phyloP scores from a whole-genome alignment of 139 green algal genomes.

The Tetraselmis chui region DNA sequence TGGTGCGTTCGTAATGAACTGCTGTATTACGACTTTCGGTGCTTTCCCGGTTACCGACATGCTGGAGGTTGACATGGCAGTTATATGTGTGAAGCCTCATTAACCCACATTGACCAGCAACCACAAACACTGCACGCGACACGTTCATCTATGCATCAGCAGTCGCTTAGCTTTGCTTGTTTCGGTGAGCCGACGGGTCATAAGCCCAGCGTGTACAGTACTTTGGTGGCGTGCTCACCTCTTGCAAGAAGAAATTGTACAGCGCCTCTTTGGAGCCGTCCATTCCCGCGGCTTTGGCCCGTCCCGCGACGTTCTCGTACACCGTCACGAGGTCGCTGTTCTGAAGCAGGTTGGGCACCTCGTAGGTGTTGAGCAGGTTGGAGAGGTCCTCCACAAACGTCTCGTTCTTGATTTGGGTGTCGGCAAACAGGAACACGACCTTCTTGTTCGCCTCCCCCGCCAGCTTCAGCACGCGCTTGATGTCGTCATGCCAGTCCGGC shows the following conservation, averaged over 20 bases:
- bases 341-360: constrained; percentile 69
- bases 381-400: constrained; percentile 38
- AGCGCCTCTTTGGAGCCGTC: constrained; percentile 34
- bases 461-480: constrained; percentile 17
- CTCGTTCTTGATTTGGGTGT: constrained; percentile 42
- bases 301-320: constrained; percentile 24
- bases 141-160: no score
- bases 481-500: constrained; percentile 53
- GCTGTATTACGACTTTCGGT: no score
- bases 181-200: no score
- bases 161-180: no score
- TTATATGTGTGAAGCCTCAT: no score
- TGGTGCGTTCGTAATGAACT: no score
- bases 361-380: constrained; percentile 39
- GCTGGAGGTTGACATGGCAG: no score
- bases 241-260: constrained; percentile 71
- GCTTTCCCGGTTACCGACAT: no score
- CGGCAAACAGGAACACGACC: constrained; percentile 36
- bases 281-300: constrained; percentile 23
- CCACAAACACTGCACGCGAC: no score
- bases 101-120: no score
- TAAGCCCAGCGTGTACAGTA: no score
- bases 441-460: constrained; percentile 27
- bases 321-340: constrained; percentile 24
- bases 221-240: no score